These are phyloP conservation scores for Trichoderma parareesei DNA, from an alignment of 495 filamentous ascomycete species.

Conservation along the genomic window DNA sequence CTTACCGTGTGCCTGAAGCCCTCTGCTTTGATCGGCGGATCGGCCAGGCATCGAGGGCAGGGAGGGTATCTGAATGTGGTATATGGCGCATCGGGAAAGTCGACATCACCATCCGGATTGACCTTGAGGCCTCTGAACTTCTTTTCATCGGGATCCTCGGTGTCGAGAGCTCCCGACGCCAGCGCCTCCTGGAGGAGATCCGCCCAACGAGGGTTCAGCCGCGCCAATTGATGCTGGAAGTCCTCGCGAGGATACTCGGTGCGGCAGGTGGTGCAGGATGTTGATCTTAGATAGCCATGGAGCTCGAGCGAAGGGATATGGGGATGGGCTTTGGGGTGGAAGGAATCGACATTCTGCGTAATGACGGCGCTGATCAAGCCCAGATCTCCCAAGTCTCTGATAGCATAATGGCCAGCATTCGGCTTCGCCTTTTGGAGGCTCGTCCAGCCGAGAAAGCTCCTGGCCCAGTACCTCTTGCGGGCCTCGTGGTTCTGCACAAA, in stretches of 20 bases:
- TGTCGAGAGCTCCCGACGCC: slow-evolving; percentile 63
- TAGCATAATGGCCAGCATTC: slow-evolving; percentile 71
- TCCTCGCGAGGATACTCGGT: slow-evolving; percentile 55
- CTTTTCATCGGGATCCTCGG: slow-evolving; percentile 65
- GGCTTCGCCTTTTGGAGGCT: slow-evolving; percentile 67
- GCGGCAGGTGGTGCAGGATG: slow-evolving; percentile 73
- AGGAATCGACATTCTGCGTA: slow-evolving; percentile 96
- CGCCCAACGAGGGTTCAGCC: slow-evolving; percentile 81
- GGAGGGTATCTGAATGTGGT: slow-evolving; percentile 85
- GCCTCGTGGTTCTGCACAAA: slow-evolving; percentile 77
- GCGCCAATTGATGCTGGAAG: slow-evolving; percentile 70
- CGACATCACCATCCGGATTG: slow-evolving; percentile 93
- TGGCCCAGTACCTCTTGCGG: slow-evolving; percentile 90
- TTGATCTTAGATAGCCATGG: slow-evolving; percentile 78
- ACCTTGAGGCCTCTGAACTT: slow-evolving; percentile 62
- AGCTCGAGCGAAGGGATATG: slow-evolving; percentile 69
- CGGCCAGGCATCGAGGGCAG: slow-evolving; percentile 69
- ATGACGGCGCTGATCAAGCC: slow-evolving; percentile 70
- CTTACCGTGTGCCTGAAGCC: slow-evolving; percentile 52
- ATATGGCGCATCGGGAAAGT: slow-evolving; percentile 81
- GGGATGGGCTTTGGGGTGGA: slow-evolving; percentile 74
- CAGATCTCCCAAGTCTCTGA: slow-evolving; percentile 58
- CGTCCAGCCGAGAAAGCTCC: slow-evolving; percentile 89
- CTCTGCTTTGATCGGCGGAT: slow-evolving; percentile 53
- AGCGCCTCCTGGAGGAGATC: slow-evolving; percentile 64